Evolutionary conservation across 31 red algal species (phyloP), one percentile per base, ranked within the genome.

Genomic region (Asparagopsis taxiformis): DNA sequence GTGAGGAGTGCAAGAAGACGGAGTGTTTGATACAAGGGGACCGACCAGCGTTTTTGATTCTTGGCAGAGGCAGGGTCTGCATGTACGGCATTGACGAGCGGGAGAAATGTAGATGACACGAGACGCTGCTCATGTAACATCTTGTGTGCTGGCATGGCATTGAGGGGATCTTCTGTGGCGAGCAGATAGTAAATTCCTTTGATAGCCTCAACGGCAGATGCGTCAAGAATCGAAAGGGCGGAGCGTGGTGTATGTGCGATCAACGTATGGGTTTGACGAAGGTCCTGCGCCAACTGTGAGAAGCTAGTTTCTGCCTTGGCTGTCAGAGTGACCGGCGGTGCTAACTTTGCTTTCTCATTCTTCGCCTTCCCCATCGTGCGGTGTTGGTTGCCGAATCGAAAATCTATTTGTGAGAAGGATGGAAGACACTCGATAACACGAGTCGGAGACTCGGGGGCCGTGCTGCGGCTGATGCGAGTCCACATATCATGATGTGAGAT

Each of bases 141-240:
- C 7, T 55, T 59, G 29, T 72, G 82, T 0, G 62, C 71, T 3
- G 82, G 82, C 48, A 87, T 74, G 17, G 82, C 61, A 48, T 87
- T 77, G 20, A 87, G 72, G 31, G 71, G 72, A 63, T 87, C 82
- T 41, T 87, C 82, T 10, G 30, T 56, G 46, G 71, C 73, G 64
- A 87, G 55, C 21, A 55, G 66, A 54, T 87, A 87, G 53, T 77
- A 87, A 2, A 87, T 26, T 31, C 77, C 72, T 31, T 77, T 76
- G 29, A 87, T 36, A 43, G 61, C 60, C 29, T 70, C 72, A 17
- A 87, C 62, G 21, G 72, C 71, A 30, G 71, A 63, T 49, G 70
- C 72, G 63, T 76, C 82, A 11, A 65, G 41, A 49, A 75, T 62
- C 8, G 70, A 57, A 36, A 87, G 82, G 1, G 81, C 62, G 16